Evolutionary conservation across 1,284 basidiomycete species (phyloP).

Genomic region (Rhizopogon parksii): DNA sequence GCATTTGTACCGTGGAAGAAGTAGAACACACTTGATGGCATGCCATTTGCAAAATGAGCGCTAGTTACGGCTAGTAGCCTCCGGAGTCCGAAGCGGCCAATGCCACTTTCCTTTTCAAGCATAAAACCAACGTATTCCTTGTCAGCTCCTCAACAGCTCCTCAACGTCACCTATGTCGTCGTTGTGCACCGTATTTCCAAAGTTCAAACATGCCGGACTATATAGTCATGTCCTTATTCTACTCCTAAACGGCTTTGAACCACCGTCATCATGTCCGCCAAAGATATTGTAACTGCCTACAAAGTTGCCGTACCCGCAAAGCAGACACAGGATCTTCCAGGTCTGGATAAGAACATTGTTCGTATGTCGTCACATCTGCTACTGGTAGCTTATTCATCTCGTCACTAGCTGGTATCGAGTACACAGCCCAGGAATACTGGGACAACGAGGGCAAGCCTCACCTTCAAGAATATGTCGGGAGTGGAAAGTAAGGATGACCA

Average conservation of each 20-base stretch:
- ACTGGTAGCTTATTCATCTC: background rate
- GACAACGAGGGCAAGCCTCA: constrained; percentile 53
- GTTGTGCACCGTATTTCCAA: background rate
- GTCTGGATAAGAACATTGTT: constrained; percentile 39
- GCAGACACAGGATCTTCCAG: constrained; percentile 41
- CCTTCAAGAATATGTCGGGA: constrained; percentile 43
- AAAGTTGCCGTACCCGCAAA: constrained; percentile 24
- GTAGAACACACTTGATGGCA: too few species aligned
- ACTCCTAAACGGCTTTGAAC: background rate
- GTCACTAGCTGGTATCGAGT: constrained; percentile 38
- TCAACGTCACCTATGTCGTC: background rate
- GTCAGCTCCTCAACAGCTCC: too few species aligned
- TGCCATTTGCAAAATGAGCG: too few species aligned
- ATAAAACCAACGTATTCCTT: too few species aligned
- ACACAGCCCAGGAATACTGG: constrained; percentile 51
- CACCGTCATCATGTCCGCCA: constrained; percentile 2
- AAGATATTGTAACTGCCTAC: constrained; percentile 5
- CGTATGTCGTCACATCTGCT: constrained; percentile 13
- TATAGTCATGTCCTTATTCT: background rate
- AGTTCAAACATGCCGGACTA: background rate
- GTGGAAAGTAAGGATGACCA: constrained; percentile 31
- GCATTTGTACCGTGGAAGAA: too few species aligned
- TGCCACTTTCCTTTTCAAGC: too few species aligned
- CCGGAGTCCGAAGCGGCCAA: too few species aligned
- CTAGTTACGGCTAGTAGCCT: too few species aligned